Conservation (phyloP, 495 filamentous ascomycete genomes). For the Penicillium mononematosum region DNA sequence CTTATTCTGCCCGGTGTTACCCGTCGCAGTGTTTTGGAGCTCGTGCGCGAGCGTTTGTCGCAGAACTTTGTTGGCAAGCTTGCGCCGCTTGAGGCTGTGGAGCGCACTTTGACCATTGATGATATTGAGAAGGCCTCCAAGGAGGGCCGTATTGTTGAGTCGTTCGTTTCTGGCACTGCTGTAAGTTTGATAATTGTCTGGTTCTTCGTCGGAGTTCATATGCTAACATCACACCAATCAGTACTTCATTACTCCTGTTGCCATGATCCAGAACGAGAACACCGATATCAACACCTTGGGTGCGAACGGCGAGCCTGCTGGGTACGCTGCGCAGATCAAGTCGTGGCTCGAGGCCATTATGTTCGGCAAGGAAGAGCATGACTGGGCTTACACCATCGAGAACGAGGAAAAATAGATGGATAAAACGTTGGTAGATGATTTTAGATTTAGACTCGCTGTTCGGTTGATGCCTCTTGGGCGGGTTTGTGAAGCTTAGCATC, state of each 20-base stretch:
- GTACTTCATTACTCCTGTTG: slow-evolving; percentile 79
- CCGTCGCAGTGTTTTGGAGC: slow-evolving; percentile 68
- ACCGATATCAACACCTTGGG: slow-evolving; percentile 66
- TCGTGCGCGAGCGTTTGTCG: slow-evolving; percentile 62
- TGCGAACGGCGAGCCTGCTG: slow-evolving; percentile 55
- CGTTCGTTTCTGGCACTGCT: slow-evolving; percentile 85
- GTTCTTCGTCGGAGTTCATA: neutral
- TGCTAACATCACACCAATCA: slow-evolving; percentile 28
- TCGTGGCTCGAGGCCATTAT: slow-evolving; percentile 78
- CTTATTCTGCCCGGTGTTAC: slow-evolving; percentile 87
- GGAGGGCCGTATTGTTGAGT: slow-evolving; percentile 77
- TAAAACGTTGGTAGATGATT: neutral
- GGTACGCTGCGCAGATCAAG: slow-evolving; percentile 72
- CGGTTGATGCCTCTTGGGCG: neutral
- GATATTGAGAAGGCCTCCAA: slow-evolving; percentile 71
- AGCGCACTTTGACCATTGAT: slow-evolving; percentile 74
- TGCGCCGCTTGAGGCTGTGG: slow-evolving; percentile 68
- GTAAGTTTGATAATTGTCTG: slow-evolving; percentile 44
- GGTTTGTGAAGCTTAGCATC: neutral
- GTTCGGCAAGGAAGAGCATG: slow-evolving; percentile 77
- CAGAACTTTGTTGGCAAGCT: slow-evolving; percentile 36
- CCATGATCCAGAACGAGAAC: slow-evolving; percentile 68
- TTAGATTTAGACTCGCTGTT: neutral
- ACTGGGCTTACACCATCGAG: slow-evolving; percentile 75
- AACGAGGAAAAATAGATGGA: slow-evolving; percentile 49